Evolutionary conservation across 108 stramenopile species (phyloP).

Genomic region (Nannochloropsis gaditana): DNA sequence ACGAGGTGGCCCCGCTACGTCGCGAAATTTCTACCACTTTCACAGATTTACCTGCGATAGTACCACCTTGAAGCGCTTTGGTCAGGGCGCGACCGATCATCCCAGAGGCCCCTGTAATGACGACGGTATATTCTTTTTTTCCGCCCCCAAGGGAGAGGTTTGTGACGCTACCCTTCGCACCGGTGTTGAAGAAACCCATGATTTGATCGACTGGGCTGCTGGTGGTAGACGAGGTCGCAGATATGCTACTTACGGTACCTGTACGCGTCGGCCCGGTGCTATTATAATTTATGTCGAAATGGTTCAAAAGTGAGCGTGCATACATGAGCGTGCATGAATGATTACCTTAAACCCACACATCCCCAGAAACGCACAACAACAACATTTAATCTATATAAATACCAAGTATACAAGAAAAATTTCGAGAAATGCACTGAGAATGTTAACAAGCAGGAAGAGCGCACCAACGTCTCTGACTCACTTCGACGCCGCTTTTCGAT

Average conservation of each 20-base stretch:
- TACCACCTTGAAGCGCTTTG: neutral
- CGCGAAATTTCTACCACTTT: neutral
- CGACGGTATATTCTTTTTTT: constrained; percentile 15
- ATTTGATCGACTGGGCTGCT: constrained; percentile 3
- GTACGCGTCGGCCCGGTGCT: neutral
- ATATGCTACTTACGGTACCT: neutral
- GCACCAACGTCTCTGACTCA: too few relatives aligned
- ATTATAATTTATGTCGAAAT: too few relatives aligned
- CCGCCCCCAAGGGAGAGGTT: neutral
- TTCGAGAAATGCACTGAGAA: too few relatives aligned
- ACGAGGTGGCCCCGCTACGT: constrained; percentile 20
- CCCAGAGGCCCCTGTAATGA: neutral
- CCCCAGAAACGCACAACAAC: too few relatives aligned
- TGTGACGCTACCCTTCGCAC: neutral
- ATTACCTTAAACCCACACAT: too few relatives aligned
- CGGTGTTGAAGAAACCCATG: neutral
- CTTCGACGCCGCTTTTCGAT: too few relatives aligned
- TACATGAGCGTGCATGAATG: too few relatives aligned
- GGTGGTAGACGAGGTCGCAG: neutral
- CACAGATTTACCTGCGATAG: neutral
- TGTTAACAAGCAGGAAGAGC: too few relatives aligned
- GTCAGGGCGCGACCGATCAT: constrained; percentile 7
- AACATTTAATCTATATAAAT: too few relatives aligned
- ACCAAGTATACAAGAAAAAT: too few relatives aligned
- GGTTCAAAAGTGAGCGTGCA: too few relatives aligned